Conservation (phyloP, 1,284 basidiomycete species). For the Flammula alnicola region DNA sequence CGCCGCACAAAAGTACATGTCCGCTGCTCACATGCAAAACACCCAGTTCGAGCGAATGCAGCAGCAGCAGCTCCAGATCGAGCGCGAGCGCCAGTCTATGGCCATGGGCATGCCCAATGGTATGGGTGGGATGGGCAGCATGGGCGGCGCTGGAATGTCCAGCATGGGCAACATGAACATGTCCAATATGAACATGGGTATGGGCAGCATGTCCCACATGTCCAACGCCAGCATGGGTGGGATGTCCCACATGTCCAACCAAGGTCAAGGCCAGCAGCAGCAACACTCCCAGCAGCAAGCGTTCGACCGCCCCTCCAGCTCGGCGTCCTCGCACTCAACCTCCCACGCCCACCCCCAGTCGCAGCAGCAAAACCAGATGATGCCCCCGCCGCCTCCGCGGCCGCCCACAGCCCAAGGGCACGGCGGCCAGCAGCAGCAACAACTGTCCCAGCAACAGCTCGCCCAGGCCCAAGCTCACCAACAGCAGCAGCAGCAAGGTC, state of each 20-base stretch:
- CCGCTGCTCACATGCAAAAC: slow-evolving; percentile 22
- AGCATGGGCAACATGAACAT: slow-evolving; percentile 16
- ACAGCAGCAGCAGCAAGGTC: slow-evolving; percentile 24
- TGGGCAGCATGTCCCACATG: slow-evolving; percentile 16
- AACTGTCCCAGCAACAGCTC: background rate
- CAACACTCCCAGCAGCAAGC: slow-evolving; percentile 4
- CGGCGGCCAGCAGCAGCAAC: background rate
- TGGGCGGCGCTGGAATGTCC: slow-evolving; percentile 20
- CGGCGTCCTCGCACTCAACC: slow-evolving; percentile 26
- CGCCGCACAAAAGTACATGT: slow-evolving; percentile 22
- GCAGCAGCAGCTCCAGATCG: slow-evolving; percentile 16
- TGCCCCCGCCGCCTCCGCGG: slow-evolving; percentile 33
- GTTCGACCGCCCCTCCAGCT: slow-evolving; percentile 11
- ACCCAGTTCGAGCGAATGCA: slow-evolving; percentile 11
- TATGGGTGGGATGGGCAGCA: slow-evolving; percentile 13
- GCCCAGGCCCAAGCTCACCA: slow-evolving; percentile 13
- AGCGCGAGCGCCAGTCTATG: slow-evolving; percentile 11
- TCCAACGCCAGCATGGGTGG: background rate
- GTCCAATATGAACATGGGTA: slow-evolving; percentile 19
- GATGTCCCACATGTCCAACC: background rate
- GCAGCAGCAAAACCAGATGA: slow-evolving; percentile 23
- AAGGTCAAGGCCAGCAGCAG: background rate
- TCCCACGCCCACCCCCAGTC: slow-evolving; percentile 24
- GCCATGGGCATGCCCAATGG: slow-evolving; percentile 16
- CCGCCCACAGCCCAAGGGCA: slow-evolving; percentile 19